Evolutionary conservation across 192 early-diverging fungal genomes (phyloP), one percentile per base, ranked within the genome.

Genomic region (Chytriomyces confervae): DNA sequence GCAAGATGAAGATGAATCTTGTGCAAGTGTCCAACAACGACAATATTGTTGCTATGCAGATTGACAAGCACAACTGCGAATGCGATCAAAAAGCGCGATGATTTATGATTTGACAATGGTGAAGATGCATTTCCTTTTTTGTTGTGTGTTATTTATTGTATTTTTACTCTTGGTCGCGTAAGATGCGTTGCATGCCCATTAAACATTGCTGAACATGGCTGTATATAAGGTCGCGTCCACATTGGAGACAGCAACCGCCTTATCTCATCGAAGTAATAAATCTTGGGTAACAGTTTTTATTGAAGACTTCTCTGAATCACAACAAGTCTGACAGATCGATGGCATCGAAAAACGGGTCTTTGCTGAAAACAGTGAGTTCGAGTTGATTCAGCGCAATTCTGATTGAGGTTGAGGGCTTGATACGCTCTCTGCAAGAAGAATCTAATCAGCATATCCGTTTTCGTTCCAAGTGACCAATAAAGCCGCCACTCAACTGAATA

Each of bases 261-360:
- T 36, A 36, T 36, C 29, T 36, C 29, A 36, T 36, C 29, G 2
- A 36, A 36, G 29, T 2, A 36, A 36, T 36, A 36, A 36, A 36
- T 36, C 29, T 36, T 36, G 29, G 29, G 29, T 36, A 36, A 36
- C 29, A 57, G 53, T 57, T 11, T 57, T 57, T 57, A 18, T 57
- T 57, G 53, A 57, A 57, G 11, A 3, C 20, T 3, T 57, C 29
- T 36, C 29, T 36, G 1, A 36, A 36, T 36, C 29, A 69, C 49
- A 69, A 48, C 46, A 69, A 49, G 47, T 69, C 67, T 20, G 69
- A 72, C n/a, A 72, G 24, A 57, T 69, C 66, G 8, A 69, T 11
- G 16, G 11, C 20, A 27, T 69, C 66, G 47, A 69, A 69, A 45
- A 69, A 69, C 23, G 66, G 43, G 43, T 69, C 66, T 13, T 43